Evolutionary conservation across 192 early-diverging fungal species (phyloP), one percentile per base, ranked within the genome.

Genomic region (Umbelopsis ramanniana): DNA sequence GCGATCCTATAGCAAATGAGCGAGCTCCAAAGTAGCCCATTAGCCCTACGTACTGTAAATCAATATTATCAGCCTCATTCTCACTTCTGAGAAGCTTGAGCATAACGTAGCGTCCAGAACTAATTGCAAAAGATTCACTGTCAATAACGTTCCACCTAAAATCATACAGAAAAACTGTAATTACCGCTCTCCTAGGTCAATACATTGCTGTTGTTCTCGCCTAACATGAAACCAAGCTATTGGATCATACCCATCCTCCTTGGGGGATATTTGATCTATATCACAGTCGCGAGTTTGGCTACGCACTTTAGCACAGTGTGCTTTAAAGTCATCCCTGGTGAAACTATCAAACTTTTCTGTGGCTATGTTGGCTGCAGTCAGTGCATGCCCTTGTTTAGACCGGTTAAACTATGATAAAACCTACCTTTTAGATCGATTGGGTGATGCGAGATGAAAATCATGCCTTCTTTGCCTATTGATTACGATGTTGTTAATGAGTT

Each of bases 1-100:
- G 57, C 2, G 57, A 37, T 29, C 57, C 57, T 14, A 63, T 63
- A 17, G 52, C 72, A 68, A 79, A 79, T 4, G 72, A 74, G 12
- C 77, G 23, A 33, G 77, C 38, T 23, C 77, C 77, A 26, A 37
- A 55, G 6, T 79, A 73, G 63, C 86, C 86, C 53, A 87, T 77
- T 19, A 87, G 38, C 0, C 86, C 86, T 29, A 87, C 73, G 38
- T 87, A 87, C 60, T 87, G 86, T 1, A 87, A 72, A 66, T 87
- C 86, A 78, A 87, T 87, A 73, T 87, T 87, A 45, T 85, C 80
- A 11, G 75, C 73, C 23, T 74, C 68, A 46, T 75, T 70, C 22
- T 77, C 71, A 1, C 82, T 75, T 22, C 86, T 54, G 29, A 87
- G 24, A 2, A 87, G 60, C 47, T 87, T 87, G 70, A 87, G 80